Evolutionary conservation across 139 green algal species (phyloP), one percentile per base, ranked within the genome.

Genomic region (Closterium sp.): DNA sequence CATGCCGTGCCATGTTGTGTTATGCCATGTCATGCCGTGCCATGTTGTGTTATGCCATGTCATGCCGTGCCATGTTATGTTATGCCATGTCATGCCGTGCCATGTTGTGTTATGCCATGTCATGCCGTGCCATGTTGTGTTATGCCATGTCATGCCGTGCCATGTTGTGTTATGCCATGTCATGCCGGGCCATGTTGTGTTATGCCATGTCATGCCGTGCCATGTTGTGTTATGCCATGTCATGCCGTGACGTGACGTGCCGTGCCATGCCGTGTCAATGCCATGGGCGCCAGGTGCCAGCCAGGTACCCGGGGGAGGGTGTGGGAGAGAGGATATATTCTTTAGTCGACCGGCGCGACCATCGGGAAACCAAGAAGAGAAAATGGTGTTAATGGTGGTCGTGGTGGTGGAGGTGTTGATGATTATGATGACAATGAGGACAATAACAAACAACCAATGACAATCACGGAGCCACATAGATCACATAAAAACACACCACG

Each of bases 111-210:
- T 9, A 50, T 50, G 38, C 7, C n/a, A n/a, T n/a, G n/a, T n/a
- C 86, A 89, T 62, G 86, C n/a, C 86, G 31, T 89, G 86, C 5
- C 86, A 2, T n/a, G n/a, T n/a, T n/a, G n/a, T 89, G 86, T 9
- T n/a, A 17, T 89, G 86, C 86, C 86, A 17, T 89, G 4, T 24
- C 21, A 24, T 88, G 85, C 85, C 85, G 85, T 88, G 85, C 85
- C 85, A 24, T 88, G 85, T 24, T 19, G 85, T 88, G 85, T 28
- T 28, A 6, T 89, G 86, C 4, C 86, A 28, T 89, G 86, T 89
- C 85, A 24, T 88, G 85, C n/a, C 85, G 85, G 27, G 85, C n/a
- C 85, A 24, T 88, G 85, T 89, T 28, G 86, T 89, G 86, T 89
- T 6, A 28, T 89, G 86, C 42, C 86, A 28, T 89, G 86, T 38